Conservation (phyloP, 2,329 filamentous ascomycete species). For the Trichoderma asperellum region DNA sequence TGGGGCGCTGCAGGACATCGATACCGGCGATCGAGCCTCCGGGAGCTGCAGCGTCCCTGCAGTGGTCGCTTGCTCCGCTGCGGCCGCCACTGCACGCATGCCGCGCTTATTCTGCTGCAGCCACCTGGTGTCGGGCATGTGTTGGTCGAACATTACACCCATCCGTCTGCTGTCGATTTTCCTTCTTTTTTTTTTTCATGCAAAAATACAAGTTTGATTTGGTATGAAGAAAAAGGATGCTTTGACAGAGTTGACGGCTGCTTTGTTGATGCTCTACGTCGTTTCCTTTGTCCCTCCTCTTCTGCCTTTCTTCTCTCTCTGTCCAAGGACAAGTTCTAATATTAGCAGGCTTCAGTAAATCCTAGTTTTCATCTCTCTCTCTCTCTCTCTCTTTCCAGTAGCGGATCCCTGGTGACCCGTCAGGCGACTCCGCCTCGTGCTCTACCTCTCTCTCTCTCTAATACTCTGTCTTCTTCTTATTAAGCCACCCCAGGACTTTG, state of each 20-base stretch:
- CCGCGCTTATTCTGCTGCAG: conserved; percentile 18
- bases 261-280: not conserved
- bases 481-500: conserved; percentile 14
- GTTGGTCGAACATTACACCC: not conserved
- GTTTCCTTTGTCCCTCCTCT: not conserved
- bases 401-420: conserved; percentile 25
- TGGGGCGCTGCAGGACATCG: not conserved
- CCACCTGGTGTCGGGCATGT: not conserved
- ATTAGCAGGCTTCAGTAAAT: not conserved
- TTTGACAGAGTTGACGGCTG: not conserved
- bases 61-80: conserved; percentile 25
- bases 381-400: not conserved
- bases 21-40: not conserved
- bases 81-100: conserved; percentile 14
- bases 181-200: not conserved
- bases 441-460: conserved; percentile 7
- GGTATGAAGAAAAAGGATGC: not conserved
- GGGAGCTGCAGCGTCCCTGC: conserved; percentile 29
- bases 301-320: not conserved
- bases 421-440: conserved; percentile 30
- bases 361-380: not conserved
- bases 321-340: not conserved
- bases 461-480: not conserved
- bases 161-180: not conserved
- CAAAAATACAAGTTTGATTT: not conserved